Base-by-base conservation (phyloP, 257 asterid species). In the Salvia hispanica region DNA sequence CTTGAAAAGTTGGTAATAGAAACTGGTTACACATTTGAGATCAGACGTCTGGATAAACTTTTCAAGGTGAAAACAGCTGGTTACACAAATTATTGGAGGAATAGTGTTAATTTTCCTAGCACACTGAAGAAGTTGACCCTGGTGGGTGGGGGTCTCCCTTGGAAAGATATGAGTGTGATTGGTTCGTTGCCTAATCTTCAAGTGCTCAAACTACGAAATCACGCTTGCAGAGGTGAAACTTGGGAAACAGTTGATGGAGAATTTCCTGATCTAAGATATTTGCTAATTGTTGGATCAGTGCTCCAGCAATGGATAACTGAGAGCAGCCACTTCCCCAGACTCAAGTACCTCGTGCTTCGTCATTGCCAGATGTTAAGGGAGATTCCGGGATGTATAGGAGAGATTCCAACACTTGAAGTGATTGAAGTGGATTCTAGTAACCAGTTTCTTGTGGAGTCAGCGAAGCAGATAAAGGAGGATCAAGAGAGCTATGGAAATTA, bases 211-310 rank as follows among this genome's bases (percentile, higher is more conserved):
- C 7, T 37, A 37, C 42, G 7, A 6, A 0, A 5, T 37, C 2
- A 37, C 7, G 42, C 42, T 37, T 37, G 42, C 8, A 0, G 25
- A 2, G 25, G 25, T 0, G 25, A 21, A 21, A 48, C 47, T n/a
- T 48, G 69, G 69, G 47, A 65, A 15, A 65, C 61, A 10, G 13
- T 3, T 0, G 61, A 51, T 36, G 71, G 40, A 12, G 71, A 36
- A 18, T 65, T 65, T 39, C 13, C 1, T 11, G 9, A 51, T 39
- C 71, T 65, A 12, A 2, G 50, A 37, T 16, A 2, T 36, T 7
- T 65, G 39, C 21, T 65, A 11, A 67, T 67, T 4, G 55, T n/a
- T n/a, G 54, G 9, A 2, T 54, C 47, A 34, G 0, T 8, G 9
- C 59, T 45, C 9, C 0, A 1, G 12, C 39, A 46, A 4, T 67